These are phyloP conservation scores for Arthrobotrys musiformis DNA, from an alignment of 2,329 filamentous ascomycete species.

Conservation along the genomic window DNA sequence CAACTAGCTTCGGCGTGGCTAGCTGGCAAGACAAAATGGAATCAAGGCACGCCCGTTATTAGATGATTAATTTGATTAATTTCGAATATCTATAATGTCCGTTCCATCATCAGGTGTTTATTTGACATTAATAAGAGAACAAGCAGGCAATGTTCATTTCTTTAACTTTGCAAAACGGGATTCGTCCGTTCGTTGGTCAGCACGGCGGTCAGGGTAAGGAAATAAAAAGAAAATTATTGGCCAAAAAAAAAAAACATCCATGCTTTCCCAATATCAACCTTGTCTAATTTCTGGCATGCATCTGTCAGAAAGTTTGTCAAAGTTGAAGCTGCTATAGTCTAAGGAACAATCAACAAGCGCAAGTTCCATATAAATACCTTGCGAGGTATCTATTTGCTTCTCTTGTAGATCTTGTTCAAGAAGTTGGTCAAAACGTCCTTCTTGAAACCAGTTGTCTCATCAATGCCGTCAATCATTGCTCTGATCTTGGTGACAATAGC, in stretches of 20 bases:
- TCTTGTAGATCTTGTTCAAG: slow-evolving; percentile 96
- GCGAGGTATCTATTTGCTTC: slow-evolving; percentile 79
- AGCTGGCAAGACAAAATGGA: no score
- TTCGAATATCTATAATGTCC: slow-evolving; percentile 22
- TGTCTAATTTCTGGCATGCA: background rate
- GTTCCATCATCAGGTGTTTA: slow-evolving; percentile 30
- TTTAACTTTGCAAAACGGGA: background rate
- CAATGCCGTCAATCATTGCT: slow-evolving; percentile 78
- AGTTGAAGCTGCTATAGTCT: background rate
- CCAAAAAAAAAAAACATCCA: background rate
- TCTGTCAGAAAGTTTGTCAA: background rate
- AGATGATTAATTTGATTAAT: slow-evolving; percentile 23
- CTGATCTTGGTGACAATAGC: slow-evolving; percentile 81
- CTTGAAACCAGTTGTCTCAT: slow-evolving; percentile 89
- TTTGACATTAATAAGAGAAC: slow-evolving; percentile 24
- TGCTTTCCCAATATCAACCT: background rate
- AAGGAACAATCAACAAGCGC: background rate
- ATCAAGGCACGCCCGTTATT: background rate
- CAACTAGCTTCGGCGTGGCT: no score
- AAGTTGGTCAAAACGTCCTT: slow-evolving; percentile 89
- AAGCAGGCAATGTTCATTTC: background rate
- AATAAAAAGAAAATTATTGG: background rate
- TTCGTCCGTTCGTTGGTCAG: background rate
- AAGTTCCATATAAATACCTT: background rate
- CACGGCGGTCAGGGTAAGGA: background rate